A percentile compares a stretch with the other conserved stretches of the same genome.
These are phyloP conservation scores for Oryza rufipogon DNA, from an alignment of 176 grass and related monocot genomes.

Conservation along the genomic window DNA sequence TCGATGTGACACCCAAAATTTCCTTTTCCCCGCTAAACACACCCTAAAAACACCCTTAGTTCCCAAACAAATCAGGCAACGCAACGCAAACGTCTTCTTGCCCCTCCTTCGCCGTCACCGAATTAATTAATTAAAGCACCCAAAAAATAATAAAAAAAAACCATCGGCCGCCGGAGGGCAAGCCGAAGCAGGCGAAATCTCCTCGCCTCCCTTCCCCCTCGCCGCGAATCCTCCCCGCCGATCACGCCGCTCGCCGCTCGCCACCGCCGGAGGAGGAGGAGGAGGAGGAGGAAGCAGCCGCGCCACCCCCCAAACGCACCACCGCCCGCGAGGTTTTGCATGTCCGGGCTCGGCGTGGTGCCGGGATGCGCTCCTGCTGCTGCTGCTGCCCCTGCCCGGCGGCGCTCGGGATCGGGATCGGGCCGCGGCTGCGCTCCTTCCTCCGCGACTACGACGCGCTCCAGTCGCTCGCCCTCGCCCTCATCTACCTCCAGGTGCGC, in stretches of 20 bases:
- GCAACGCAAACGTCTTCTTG: neutral
- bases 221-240: too few species aligned
- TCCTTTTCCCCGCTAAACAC: too few species aligned
- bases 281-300: neutral
- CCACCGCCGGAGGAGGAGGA: neutral
- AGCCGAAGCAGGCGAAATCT: neutral
- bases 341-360: constrained; percentile 30
- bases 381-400: constrained; percentile 52
- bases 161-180: neutral
- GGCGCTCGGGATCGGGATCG: constrained; percentile 50
- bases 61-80: neutral
- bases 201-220: neutral
- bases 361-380: constrained; percentile 55
- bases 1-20: too few species aligned
- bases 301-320: neutral
- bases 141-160: too few species aligned
- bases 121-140: neutral
- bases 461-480: constrained; percentile 73
- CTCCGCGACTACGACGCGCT: constrained; percentile 93
- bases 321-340: constrained; percentile 8
- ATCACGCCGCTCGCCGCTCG: too few species aligned
- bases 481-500: constrained; percentile 92
- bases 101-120: neutral
- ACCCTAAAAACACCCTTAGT: neutral
- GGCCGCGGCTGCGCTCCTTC: constrained; percentile 79